phyloP scores from a whole-genome alignment of 2,329 filamentous ascomycete genomes.

The Lizonia empirigonia region DNA sequence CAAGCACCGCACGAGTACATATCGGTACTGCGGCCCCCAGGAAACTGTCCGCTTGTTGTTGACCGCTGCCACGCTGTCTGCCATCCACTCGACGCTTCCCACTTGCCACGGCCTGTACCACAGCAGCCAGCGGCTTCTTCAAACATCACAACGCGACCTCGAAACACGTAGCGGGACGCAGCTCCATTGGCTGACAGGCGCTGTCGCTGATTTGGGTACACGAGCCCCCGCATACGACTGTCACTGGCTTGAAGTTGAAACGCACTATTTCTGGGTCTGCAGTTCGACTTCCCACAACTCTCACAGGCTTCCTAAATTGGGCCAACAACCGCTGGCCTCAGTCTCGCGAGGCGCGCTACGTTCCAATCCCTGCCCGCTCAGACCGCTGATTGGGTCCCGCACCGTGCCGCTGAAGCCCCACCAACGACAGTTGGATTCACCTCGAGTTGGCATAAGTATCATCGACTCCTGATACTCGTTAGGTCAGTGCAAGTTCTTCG shows the following conservation, averaged over 20 bases:
- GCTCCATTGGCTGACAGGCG: conserved; percentile 43
- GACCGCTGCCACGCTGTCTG: conserved; percentile 19
- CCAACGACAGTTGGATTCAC: conserved; percentile 30
- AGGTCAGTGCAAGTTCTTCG: conserved; percentile 40
- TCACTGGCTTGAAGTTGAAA: conserved; percentile 38
- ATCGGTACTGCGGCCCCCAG: conserved; percentile 26
- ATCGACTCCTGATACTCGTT: conserved; percentile 28
- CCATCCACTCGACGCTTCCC: conserved; percentile 13
- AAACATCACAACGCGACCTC: conserved; percentile 39
- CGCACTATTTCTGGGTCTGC: conserved; percentile 40
- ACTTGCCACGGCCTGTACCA: conserved; percentile 14
- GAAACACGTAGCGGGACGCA: conserved; percentile 38
- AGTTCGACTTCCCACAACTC: conserved; percentile 37
- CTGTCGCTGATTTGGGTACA: conserved; percentile 23
- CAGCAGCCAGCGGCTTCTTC: conserved; percentile 32
- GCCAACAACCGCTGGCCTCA: conserved; percentile 41
- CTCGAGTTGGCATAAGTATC: conserved; percentile 42
- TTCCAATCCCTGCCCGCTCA: conserved; percentile 24
- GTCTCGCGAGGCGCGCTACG: conserved; percentile 39
- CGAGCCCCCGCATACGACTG: conserved; percentile 18
- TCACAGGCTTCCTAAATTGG: conserved; percentile 29
- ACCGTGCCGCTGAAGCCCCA: conserved; percentile 33
- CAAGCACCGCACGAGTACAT: conserved; percentile 26
- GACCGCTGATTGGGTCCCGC: conserved; percentile 38
- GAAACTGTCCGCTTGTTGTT: conserved; percentile 20